Percentiles rank a stretch among this genome's conserved stretches.
phyloP scores from a whole-genome alignment of 2,329 filamentous ascomycete genomes.

The Epichloe amarillans region DNA sequence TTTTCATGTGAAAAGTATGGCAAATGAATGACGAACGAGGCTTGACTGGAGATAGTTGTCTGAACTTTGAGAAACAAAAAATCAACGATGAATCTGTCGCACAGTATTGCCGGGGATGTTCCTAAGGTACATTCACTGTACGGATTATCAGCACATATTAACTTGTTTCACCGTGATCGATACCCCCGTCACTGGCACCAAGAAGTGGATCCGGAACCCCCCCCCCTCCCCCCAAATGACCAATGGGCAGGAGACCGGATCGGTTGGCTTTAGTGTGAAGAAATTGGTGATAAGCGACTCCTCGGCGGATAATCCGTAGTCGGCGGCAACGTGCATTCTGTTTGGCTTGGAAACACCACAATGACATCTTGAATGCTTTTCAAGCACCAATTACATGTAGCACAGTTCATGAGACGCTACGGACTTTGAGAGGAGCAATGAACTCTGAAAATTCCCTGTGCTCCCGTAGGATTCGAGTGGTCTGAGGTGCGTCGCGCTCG shows the following conservation, averaged over 20 bases:
- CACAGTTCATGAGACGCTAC: background rate
- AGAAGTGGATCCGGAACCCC: background rate
- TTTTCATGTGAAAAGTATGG: no score
- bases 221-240: no score
- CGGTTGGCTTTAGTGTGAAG: background rate
- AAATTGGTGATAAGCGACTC: background rate
- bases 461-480: background rate
- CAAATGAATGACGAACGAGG: no score
- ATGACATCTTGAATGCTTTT: background rate
- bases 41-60: no score
- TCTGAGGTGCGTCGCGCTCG: background rate
- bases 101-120: no score
- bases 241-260: background rate
- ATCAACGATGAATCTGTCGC: no score
- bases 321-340: background rate
- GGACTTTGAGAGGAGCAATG: background rate
- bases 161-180: background rate
- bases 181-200: background rate
- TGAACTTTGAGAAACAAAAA: no score
- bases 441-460: background rate
- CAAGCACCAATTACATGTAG: background rate
- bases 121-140: no score
- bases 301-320: no score
- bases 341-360: background rate
- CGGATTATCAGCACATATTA: no score